Evolutionary conservation across 441 rosid genomes (phyloP).

Genomic region (Viola pubescens): DNA sequence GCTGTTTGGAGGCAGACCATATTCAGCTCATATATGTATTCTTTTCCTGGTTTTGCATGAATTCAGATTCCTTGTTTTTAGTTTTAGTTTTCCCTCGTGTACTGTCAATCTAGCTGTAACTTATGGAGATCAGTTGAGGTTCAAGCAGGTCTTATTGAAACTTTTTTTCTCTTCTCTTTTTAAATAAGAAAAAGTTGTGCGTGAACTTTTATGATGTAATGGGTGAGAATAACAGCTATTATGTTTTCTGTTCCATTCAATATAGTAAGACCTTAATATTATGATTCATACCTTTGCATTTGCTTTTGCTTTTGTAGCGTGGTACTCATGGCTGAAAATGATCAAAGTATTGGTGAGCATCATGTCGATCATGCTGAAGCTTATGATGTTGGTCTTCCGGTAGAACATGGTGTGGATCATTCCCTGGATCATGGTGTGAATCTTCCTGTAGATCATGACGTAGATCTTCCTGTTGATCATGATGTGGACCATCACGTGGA

Average conservation of each 20-base stretch:
- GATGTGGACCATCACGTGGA: slow-evolving; percentile 25
- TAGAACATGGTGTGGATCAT: slow-evolving; percentile 19
- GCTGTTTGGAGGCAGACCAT: too few relatives aligned
- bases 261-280: neutral
- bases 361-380: slow-evolving; percentile 32
- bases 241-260: neutral
- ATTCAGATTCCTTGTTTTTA: too few relatives aligned
- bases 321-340: slow-evolving; percentile 42
- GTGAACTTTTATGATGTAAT: too few relatives aligned
- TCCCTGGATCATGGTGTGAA: slow-evolving; percentile 21
- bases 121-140: too few relatives aligned
- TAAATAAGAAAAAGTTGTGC: too few relatives aligned
- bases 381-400: slow-evolving; percentile 22
- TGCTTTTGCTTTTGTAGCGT: slow-evolving; percentile 13
- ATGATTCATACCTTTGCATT: neutral
- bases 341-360: slow-evolving; percentile 40
- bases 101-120: too few relatives aligned
- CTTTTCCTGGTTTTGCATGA: too few relatives aligned
- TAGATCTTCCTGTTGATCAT: slow-evolving; percentile 14
- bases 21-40: too few relatives aligned
- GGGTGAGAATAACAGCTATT: too few relatives aligned
- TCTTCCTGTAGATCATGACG: slow-evolving; percentile 19
- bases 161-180: too few relatives aligned
- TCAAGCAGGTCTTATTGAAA: too few relatives aligned
- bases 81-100: too few relatives aligned